These are phyloP conservation scores for Tulasnella sp. DNA, from an alignment of 768 basidiomycete species.

Conservation along the genomic window DNA sequence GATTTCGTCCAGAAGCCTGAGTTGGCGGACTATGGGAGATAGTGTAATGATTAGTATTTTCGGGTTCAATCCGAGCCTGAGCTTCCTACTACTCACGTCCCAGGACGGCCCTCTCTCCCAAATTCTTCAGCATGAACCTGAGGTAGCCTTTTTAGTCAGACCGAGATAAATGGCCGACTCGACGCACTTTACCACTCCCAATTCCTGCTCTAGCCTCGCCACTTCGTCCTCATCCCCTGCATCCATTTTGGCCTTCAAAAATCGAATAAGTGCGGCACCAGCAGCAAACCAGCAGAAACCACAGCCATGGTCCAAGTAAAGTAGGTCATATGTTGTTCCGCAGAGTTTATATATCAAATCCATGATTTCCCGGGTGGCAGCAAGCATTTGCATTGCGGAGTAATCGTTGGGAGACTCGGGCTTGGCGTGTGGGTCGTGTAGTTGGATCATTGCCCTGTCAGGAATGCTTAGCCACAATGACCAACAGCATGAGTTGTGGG, in stretches of 20 bases:
- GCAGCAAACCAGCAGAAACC: constrained; percentile 29
- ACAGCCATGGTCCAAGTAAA: constrained; percentile 40
- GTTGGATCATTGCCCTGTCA: background rate
- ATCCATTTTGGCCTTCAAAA: background rate
- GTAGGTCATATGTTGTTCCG: constrained; percentile 3
- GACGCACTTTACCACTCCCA: background rate
- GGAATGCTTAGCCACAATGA: background rate
- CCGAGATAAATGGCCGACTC: background rate
- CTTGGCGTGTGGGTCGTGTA: constrained; percentile 25
- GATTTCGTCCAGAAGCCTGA: too few relatives aligned
- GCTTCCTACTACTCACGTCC: background rate
- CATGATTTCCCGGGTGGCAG: background rate
- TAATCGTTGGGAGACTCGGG: background rate
- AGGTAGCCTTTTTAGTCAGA: background rate
- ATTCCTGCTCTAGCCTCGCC: background rate
- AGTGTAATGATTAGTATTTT: too few relatives aligned
- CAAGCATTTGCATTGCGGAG: background rate
- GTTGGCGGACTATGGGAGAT: too few relatives aligned
- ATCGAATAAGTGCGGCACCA: constrained; percentile 20
- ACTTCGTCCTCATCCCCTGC: background rate
- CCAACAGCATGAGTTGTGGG: too few relatives aligned
- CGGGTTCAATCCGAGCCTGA: too few relatives aligned
- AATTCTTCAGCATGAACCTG: background rate
- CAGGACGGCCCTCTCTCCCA: background rate
- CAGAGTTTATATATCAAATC: constrained; percentile 7